Evolutionary conservation across 495 filamentous ascomycete genomes (phyloP).

Genomic region (Talaromyces wortmannii): DNA sequence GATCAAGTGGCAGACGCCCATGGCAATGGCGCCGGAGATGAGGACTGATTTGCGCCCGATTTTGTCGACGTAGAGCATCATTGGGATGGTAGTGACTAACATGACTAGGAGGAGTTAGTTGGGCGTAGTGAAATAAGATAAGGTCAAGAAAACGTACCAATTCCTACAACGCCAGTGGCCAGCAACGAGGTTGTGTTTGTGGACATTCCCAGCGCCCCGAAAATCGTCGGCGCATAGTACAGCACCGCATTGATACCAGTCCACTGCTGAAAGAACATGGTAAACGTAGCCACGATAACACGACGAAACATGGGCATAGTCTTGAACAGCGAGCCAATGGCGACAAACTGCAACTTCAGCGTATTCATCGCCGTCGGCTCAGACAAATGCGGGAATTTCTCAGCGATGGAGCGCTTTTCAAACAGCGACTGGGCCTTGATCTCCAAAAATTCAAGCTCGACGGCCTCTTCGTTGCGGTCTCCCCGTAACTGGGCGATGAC

Average conservation of each 20-base stretch:
- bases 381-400: conserved; percentile 59
- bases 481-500: conserved; percentile 56
- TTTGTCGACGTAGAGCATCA: conserved; percentile 60
- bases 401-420: conserved; percentile 61
- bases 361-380: conserved; percentile 51
- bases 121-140: not conserved
- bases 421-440: conserved; percentile 72
- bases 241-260: conserved; percentile 65
- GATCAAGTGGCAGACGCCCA: conserved; percentile 60
- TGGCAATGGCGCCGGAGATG: conserved; percentile 56
- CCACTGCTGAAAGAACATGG: conserved; percentile 67
- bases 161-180: conserved; percentile 66
- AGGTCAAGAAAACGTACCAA: conserved; percentile 44
- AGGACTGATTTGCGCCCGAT: conserved; percentile 62
- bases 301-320: conserved; percentile 64
- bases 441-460: conserved; percentile 72
- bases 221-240: conserved; percentile 65
- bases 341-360: conserved; percentile 64
- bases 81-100: conserved; percentile 58
- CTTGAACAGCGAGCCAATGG: conserved; percentile 59
- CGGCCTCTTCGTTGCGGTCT: conserved; percentile 57
- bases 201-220: conserved; percentile 52
- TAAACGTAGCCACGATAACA: conserved; percentile 57
- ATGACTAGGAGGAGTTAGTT: not conserved
- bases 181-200: conserved; percentile 52